A percentile compares a stretch with the other conserved stretches of the same genome.
Evolutionary conservation across 2,329 filamentous ascomycete genomes (phyloP).

Genomic region (Hirsutella rhossiliensis): DNA sequence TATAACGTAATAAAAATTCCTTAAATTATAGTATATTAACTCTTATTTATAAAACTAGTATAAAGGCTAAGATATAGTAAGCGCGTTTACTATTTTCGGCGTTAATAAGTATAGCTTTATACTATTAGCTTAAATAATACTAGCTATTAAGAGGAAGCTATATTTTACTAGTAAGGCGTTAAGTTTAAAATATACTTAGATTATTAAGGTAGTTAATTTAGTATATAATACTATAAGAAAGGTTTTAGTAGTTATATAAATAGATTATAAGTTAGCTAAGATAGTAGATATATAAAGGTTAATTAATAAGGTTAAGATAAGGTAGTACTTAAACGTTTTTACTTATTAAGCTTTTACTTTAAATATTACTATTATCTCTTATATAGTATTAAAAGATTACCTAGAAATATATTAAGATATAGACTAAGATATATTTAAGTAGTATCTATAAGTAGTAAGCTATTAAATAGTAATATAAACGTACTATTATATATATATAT

Average conservation of each 20-base stretch:
- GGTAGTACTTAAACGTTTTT: slow-evolving; percentile 7
- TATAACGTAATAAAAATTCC: slow-evolving; percentile 10
- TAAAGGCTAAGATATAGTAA: slow-evolving; percentile 9
- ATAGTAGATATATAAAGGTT: slow-evolving; percentile 8
- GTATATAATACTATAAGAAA: slow-evolving; percentile 9
- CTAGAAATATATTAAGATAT: no score
- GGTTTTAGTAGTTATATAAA: slow-evolving; percentile 5
- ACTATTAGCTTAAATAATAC: slow-evolving; percentile 11
- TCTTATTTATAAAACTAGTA: slow-evolving; percentile 13
- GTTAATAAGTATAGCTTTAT: slow-evolving; percentile 11
- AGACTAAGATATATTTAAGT: no score
- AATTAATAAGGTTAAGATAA: slow-evolving; percentile 11
- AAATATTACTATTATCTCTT: no score
- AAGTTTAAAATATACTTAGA: slow-evolving; percentile 13
- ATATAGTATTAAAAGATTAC: no score
- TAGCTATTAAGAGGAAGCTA: slow-evolving; percentile 9
- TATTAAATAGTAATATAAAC: no score
- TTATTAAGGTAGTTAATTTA: slow-evolving; percentile 13
- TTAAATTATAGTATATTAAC: slow-evolving; percentile 7
- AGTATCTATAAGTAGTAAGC: no score
- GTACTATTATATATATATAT: no score
- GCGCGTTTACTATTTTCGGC: slow-evolving; percentile 12
- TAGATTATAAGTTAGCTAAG: slow-evolving; percentile 8
- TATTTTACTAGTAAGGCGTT: slow-evolving; percentile 13
- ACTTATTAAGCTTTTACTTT: no score